Percentiles rank a stretch among this genome's conserved stretches.
phyloP scores from a whole-genome alignment of 441 rosid species.

The Adansonia gregorii region DNA sequence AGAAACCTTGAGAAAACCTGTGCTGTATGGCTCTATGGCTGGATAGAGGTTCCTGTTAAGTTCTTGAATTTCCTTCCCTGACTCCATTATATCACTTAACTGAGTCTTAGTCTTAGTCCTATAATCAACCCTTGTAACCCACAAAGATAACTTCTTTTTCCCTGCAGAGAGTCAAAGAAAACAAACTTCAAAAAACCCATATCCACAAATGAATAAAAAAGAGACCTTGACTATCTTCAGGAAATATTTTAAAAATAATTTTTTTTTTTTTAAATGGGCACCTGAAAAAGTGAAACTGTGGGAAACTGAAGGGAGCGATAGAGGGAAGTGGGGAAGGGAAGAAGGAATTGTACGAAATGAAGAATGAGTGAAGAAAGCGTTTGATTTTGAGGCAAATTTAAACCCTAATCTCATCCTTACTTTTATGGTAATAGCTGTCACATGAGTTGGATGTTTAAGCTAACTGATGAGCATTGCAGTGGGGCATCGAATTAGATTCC shows the following conservation, averaged over 20 bases:
- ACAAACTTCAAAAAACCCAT: slow-evolving; percentile 13
- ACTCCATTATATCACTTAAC: slow-evolving; percentile 47
- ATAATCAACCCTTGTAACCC: slow-evolving; percentile 30
- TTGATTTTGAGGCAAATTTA: slow-evolving; percentile 5
- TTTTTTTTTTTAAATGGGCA: background rate
- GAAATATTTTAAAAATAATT: no score
- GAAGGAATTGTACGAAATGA: slow-evolving; percentile 25
- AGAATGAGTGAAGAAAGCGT: slow-evolving; percentile 4
- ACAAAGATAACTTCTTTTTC: slow-evolving; percentile 17
- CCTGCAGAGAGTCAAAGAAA: slow-evolving; percentile 18
- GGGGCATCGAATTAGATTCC: slow-evolving; percentile 15
- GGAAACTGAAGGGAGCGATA: background rate
- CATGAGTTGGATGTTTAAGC: background rate
- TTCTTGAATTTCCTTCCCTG: slow-evolving; percentile 41
- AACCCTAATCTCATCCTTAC: slow-evolving; percentile 29
- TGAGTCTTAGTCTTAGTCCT: slow-evolving; percentile 37
- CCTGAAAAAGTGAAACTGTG: slow-evolving; percentile 29
- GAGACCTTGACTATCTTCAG: background rate
- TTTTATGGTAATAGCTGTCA: background rate
- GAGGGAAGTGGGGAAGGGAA: slow-evolving; percentile 15
- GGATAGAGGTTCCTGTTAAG: slow-evolving; percentile 57
- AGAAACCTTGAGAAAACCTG: slow-evolving; percentile 79
- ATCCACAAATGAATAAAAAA: background rate
- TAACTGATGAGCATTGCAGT: background rate
- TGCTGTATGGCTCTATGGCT: slow-evolving; percentile 64